These are phyloP conservation scores for Fusarium sp. DNA, from an alignment of 2,329 filamentous ascomycete species.

Conservation along the genomic window DNA sequence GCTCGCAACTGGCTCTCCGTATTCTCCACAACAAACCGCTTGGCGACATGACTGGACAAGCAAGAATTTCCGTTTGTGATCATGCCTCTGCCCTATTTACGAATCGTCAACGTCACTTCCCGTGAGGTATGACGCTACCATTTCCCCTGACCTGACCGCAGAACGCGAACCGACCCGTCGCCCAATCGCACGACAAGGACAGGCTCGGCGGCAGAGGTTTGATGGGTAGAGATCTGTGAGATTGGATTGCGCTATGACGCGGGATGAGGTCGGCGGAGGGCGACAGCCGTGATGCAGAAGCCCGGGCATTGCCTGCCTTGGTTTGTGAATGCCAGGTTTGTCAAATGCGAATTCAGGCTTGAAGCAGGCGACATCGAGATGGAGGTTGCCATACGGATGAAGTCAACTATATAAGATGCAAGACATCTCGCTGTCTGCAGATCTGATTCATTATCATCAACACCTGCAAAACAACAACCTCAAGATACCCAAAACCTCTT, in stretches of 20 bases:
- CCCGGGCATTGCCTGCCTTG: constrained; percentile 21
- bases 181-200: constrained; percentile 21
- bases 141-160: constrained; percentile 23
- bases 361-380: constrained; percentile 29
- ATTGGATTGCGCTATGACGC: constrained; percentile 42
- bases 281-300: constrained; percentile 11
- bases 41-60: constrained; percentile 28
- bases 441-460: constrained; percentile 25
- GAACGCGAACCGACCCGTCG: constrained; percentile 12
- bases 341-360: constrained; percentile 4
- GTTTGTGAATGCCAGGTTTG: constrained; percentile 20
- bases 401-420: constrained; percentile 41
- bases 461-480: constrained; percentile 19
- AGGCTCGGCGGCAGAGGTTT: constrained; percentile 19
- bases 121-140: constrained; percentile 39
- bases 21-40: constrained; percentile 37
- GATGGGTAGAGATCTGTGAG: constrained; percentile 17
- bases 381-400: neutral
- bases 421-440: neutral
- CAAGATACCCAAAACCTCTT: constrained; percentile 35
- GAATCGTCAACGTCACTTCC: constrained; percentile 43
- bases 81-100: constrained; percentile 22
- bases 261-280: constrained; percentile 36
- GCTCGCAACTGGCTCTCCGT: constrained; percentile 8
- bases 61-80: constrained; percentile 18